Evolutionary conservation across 1,284 basidiomycete genomes (phyloP), one percentile per base, ranked within the genome.

Genomic region (Malassezia restricta): DNA sequence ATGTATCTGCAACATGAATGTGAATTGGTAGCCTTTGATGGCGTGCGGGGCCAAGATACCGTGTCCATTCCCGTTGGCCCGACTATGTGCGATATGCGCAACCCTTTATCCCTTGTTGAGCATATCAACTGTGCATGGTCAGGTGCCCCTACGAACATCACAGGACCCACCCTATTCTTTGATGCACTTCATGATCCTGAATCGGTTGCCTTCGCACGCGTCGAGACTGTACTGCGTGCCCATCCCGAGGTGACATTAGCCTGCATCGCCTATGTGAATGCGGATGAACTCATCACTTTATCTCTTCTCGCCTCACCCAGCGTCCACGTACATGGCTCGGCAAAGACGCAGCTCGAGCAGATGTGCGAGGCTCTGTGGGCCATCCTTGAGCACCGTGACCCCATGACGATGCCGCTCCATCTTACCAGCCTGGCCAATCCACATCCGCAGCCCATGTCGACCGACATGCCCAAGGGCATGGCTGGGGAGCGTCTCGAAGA

Each of bases 401-500:
- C 28, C 2, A 42, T 17, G 17, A 9, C 27, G 31, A 32, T 54
- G 15, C 41, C 41, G 24, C 7, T 3, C 0, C 33, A 30, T n/a
- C 43, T 49, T 6, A 29, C n/a, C 2, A 15, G 39, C 11, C 29
- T 49, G 24, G 30, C 29, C 3, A 43, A 49, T 12, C 47, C 51
- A n/a, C 61, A 57, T 11, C 62, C 65, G n/a, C 14, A 56, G 15
- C 54, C 51, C 1, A 40, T 64, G 6, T 40, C 57, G 48, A 42
- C 2, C 43, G 59, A 43, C 32, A 61, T 46, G 47, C 38, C 35
- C 27, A 58, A 57, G 39, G 61, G 65, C 0, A 55, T 64, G 7
- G 57, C 58, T 17, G 51, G 47, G 35, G 68, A 71, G 50, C 58
- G 56, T 20, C 54, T 63, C 41, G 56, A 63, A 17, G 49, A 61